phyloP scores from a whole-genome alignment of 2,329 filamentous ascomycete species.

The Colletotrichum cordylinicola region DNA sequence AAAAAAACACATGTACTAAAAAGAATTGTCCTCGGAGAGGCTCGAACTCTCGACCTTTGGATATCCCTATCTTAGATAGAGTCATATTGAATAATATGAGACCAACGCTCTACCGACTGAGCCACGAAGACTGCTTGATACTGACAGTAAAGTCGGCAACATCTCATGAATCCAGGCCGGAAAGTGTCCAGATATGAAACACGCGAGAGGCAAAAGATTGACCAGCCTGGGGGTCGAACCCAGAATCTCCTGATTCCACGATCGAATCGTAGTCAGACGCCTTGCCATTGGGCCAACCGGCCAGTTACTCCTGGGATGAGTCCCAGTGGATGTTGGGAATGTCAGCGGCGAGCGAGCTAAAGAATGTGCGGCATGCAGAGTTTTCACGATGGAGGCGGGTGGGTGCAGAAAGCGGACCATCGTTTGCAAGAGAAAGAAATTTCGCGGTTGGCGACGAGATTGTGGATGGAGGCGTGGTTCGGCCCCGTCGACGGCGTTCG shows the following conservation, averaged over 20 bases:
- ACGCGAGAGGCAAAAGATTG: not conserved
- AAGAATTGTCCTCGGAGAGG: slow-evolving; percentile 13
- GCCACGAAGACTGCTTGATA: slow-evolving; percentile 11
- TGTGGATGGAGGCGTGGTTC: not conserved
- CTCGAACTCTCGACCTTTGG: slow-evolving; percentile 24
- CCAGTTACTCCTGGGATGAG: not conserved
- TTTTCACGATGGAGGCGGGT: not conserved
- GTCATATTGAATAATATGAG: slow-evolving; percentile 18
- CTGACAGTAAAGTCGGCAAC: accelerated
- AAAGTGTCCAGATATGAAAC: not conserved
- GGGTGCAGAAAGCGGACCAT: not conserved
- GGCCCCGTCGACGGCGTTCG: not conserved
- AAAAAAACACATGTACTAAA: not conserved
- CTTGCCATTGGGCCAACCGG: slow-evolving; percentile 44
- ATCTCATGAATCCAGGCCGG: not conserved
- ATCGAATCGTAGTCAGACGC: slow-evolving; percentile 45
- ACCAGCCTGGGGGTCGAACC: slow-evolving; percentile 24
- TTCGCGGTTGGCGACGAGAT: not conserved
- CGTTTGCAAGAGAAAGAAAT: not conserved
- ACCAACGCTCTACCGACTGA: slow-evolving; percentile 24
- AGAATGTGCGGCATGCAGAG: not conserved
- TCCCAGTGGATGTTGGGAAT: not conserved
- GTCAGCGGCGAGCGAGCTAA: accelerated
- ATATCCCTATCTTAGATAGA: not conserved
- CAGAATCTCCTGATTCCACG: slow-evolving; percentile 23